Percentiles rank a stretch among this genome's conserved stretches.
Evolutionary conservation across 208 protist species (phyloP).

Genomic region (Trypanosoma scelopori): DNA sequence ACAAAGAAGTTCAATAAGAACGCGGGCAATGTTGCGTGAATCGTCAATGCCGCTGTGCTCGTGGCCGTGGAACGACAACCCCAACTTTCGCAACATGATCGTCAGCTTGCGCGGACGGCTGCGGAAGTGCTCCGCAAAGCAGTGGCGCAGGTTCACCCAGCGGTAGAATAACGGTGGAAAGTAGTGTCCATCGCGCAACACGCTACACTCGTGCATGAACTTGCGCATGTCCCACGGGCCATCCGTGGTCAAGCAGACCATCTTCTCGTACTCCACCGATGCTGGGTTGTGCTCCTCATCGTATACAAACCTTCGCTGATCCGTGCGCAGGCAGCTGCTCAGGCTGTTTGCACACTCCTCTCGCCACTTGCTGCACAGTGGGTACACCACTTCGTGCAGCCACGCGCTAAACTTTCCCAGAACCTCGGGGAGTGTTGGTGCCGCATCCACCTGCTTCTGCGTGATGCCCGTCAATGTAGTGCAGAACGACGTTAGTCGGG

Average conservation of each 20-base stretch:
- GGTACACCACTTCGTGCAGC: constrained; percentile 70
- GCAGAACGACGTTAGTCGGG: constrained; percentile 91
- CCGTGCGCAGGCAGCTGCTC: constrained; percentile 44
- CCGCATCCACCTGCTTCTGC: constrained; percentile 86
- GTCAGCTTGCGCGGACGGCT: constrained; percentile 60
- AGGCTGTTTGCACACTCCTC: constrained; percentile 28
- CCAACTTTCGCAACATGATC: constrained; percentile 77
- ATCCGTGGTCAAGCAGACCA: constrained; percentile 86
- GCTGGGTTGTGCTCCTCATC: constrained; percentile 41
- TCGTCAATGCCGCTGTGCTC: constrained; percentile 91
- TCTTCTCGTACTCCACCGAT: constrained; percentile 44
- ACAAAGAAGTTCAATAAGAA: constrained; percentile 76
- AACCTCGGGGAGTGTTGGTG: constrained; percentile 61
- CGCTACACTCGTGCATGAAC: constrained; percentile 88
- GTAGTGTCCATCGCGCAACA: constrained; percentile 66
- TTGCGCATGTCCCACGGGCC: constrained; percentile 91
- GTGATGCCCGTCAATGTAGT: constrained; percentile 94
- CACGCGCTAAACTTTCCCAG: constrained; percentile 61
- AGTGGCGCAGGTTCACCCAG: constrained; percentile 86
- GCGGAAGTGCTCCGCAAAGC: constrained; percentile 68
- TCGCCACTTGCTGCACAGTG: constrained; percentile 53
- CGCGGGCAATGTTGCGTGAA: constrained; percentile 86
- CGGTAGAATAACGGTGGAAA: constrained; percentile 90
- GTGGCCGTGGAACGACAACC: constrained; percentile 77
- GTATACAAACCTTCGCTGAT: constrained; percentile 58